Base-by-base conservation (phyloP, 208 protist genomes). In the Giardia muris region DNA sequence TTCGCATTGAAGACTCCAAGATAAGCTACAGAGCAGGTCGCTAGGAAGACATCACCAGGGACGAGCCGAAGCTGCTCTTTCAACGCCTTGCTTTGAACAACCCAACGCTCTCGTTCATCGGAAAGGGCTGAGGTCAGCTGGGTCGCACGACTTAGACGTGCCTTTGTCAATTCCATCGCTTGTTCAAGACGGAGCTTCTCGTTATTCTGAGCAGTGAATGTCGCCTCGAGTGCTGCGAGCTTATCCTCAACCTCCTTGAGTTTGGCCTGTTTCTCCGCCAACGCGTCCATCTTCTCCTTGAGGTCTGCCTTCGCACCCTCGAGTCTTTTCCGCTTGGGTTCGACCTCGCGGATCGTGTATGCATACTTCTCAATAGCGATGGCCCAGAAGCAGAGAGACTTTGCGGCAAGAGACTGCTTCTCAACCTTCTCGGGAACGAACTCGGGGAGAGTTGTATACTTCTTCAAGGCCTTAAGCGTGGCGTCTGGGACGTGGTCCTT, bases 21-120 rank as follows among this genome's bases (percentile, higher is more conserved):
- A 95, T 99, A 99, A 92, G 96, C 96, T 91, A 99, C 94, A 92
- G 98, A 99, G 2, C 97, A 97, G 92, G 96, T 96, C 0, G 97
- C 96, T 22, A 99, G 92, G n/a, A 98, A 94, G 0, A 92, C 57
- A 45, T 93, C 47, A 0, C 87, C 46, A 0, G 86, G 0, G 42
- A 93, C 47, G 1, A 46, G 43, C 2, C 0, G 39, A 10, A 93
- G 0, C 43, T 87, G 19, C 1, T 46, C 43, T 42, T 67, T n/a
- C 0, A 92, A 43, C 39, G n/a, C 43, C 10, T 39, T 57, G 42
- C 93, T 92, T 42, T 96, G 96, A 67, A 96, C 94, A 76, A 95
- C 95, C 98, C 98, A 99, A 89, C 98, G 96, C 57, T 97, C 96
- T 88, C 96, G 96, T 95, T 99, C 98, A 93, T 97, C 96, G 0